Evolutionary conservation across 371 early-diverging fungal genomes (phyloP), one percentile per base, ranked within the genome.

Genomic region (Mortierella sp.): DNA sequence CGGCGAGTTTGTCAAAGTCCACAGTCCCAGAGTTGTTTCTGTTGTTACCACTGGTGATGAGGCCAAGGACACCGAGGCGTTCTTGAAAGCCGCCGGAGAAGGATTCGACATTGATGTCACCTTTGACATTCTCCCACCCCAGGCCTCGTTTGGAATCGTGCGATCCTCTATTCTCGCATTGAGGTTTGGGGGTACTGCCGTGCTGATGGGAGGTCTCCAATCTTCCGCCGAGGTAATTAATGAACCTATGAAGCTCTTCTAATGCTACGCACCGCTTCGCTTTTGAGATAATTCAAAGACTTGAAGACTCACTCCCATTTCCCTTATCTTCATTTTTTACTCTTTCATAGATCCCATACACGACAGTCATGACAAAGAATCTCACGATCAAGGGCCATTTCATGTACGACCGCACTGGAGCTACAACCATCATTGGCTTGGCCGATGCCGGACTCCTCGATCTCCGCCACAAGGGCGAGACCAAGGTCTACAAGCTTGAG

Each of bases 321-420:
- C 19, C 5, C 0, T 22, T 31, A 3, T 61, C 19, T 31, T 31
- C 47, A 22, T 19, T 40, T 14, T 40, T 13, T 1, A 29, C 34
- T 45, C 29, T 61, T 13, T 5, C 22, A 22, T 70, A 80, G 58
- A 24, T 77, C 4, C 81, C 81, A 34, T 77, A 77, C 45, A 2
- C n/a, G 19, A 40, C 50, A 19, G 39, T 81, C n/a, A 81, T 74
- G 81, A 29, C 9, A 8, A 81, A 74, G 6, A 53, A 64, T 24
- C n/a, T 81, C 37, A 73, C 77, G 19, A 63, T 81, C 70, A 81
- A 77, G 48, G 81, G 78, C 26, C 43, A 70, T 31, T 77, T 81
- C n/a, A 77, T 81, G 78, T 77, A 77, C 29, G 31, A 48, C 7
- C 77, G 78, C 4, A 39, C 64, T 2, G 78, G 58, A 11, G 40